Percentiles rank a stretch among this genome's conserved stretches.
Conservation (phyloP, 169 alveolate genomes). For the Theileria orientalis region DNA sequence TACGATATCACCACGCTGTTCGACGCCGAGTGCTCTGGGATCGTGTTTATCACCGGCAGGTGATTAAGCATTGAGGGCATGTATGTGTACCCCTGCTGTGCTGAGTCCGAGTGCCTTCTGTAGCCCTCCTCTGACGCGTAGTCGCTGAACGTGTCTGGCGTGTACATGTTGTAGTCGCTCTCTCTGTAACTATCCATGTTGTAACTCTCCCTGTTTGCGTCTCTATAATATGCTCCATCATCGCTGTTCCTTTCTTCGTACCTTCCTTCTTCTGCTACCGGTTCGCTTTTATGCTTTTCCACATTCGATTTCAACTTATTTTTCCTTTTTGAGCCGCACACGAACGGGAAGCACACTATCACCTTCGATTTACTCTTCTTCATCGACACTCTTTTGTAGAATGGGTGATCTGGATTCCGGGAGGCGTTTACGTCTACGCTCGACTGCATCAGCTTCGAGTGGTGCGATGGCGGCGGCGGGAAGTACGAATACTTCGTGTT, state of each 20-base stretch:
- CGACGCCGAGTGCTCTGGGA: background rate
- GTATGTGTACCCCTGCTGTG: too few relatives aligned
- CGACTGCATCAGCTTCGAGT: background rate
- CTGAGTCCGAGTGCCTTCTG: background rate
- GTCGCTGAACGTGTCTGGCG: background rate
- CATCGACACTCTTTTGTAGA: background rate
- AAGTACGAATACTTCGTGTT: slow-evolving; percentile 1
- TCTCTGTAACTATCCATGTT: too few relatives aligned
- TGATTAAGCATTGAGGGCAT: too few relatives aligned
- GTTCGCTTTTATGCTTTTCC: background rate
- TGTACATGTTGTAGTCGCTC: background rate
- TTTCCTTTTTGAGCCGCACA: background rate
- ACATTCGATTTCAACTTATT: background rate
- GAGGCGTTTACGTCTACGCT: background rate
- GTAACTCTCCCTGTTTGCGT: too few relatives aligned
- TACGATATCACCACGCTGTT: background rate
- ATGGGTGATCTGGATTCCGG: background rate
- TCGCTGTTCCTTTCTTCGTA: too few relatives aligned
- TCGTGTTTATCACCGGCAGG: background rate
- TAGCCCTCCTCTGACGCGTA: background rate
- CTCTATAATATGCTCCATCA: too few relatives aligned
- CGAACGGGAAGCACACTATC: background rate
- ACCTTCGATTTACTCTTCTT: background rate
- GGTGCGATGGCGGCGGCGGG: slow-evolving; percentile 22
- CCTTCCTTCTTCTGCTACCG: background rate